Evolutionary conservation across 2,329 filamentous ascomycete genomes (phyloP).

Genomic region (Colletotrichum lentis): DNA sequence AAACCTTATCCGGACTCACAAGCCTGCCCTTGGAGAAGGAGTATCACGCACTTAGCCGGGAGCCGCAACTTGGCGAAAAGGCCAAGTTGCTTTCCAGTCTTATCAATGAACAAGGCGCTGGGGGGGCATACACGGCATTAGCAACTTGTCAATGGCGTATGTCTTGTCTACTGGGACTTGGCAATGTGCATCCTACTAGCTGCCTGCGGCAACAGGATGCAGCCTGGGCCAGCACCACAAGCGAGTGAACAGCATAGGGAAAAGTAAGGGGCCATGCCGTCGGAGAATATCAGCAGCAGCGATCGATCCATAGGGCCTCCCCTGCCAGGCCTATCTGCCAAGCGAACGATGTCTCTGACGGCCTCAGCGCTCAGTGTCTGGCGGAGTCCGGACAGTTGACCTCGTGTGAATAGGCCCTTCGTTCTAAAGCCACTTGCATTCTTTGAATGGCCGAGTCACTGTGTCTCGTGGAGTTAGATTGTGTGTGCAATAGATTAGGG

Average conservation of each 20-base stretch:
- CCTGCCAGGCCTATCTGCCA: background rate
- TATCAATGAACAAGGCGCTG: background rate
- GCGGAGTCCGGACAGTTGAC: background rate
- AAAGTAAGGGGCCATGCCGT: background rate
- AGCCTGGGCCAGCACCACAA: background rate
- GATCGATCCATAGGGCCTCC: slow-evolving; percentile 12
- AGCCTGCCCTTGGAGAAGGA: background rate
- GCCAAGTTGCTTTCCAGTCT: background rate
- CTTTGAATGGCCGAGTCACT: background rate
- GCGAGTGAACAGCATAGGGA: background rate
- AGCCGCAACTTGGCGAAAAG: background rate
- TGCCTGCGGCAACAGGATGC: background rate
- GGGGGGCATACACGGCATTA: background rate
- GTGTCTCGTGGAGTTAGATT: too few species aligned
- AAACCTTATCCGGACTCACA: background rate
- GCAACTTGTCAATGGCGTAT: background rate
- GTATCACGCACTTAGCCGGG: background rate
- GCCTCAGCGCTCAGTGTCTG: background rate
- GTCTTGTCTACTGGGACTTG: background rate
- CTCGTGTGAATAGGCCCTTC: background rate
- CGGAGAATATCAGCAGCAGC: slow-evolving; percentile 27
- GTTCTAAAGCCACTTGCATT: background rate
- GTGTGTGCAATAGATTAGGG: background rate
- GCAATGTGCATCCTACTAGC: background rate
- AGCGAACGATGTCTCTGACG: background rate